phyloP scores from a whole-genome alignment of 768 basidiomycete species.

The Boletus eberwhitei region DNA sequence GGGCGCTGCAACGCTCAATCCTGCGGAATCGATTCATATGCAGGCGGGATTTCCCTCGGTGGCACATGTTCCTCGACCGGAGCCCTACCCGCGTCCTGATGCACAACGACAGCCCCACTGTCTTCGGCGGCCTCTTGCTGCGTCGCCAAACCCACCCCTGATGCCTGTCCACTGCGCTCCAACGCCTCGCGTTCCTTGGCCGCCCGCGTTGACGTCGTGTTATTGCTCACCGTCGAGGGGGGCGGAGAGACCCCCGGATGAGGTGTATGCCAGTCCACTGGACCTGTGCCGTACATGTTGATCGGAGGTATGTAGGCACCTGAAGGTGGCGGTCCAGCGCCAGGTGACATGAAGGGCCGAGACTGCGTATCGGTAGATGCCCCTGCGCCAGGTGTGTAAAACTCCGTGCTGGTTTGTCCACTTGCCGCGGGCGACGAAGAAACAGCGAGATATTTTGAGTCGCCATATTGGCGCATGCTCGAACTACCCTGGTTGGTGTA shows the following conservation, averaged over 20 bases:
- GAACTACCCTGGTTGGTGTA: slow-evolving; percentile 3
- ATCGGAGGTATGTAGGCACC: slow-evolving; percentile 2
- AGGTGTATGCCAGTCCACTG: slow-evolving; percentile 21
- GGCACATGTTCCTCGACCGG: slow-evolving; percentile 14
- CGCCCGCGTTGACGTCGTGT: slow-evolving; percentile 8
- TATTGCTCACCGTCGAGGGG: slow-evolving; percentile 19
- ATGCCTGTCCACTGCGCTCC: slow-evolving; percentile 13
- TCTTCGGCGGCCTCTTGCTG: slow-evolving; percentile 22
- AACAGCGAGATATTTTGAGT: slow-evolving; percentile 5
- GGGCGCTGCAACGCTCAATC: slow-evolving; percentile 5
- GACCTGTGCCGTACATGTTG: slow-evolving; percentile 12
- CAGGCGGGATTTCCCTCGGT: slow-evolving; percentile 28
- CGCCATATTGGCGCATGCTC: slow-evolving; percentile 26
- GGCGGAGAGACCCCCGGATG: slow-evolving; percentile 19
- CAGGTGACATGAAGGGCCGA: slow-evolving; percentile 1
- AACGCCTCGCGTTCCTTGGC: slow-evolving; percentile 27
- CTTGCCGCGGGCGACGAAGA: slow-evolving; percentile 1
- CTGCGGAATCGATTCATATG: slow-evolving; percentile 28
- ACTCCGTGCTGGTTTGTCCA: slow-evolving; percentile 4
- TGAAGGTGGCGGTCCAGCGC: neutral
- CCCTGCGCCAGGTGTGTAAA: slow-evolving; percentile 2
- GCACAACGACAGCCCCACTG: slow-evolving; percentile 24
- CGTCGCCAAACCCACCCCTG: slow-evolving; percentile 18
- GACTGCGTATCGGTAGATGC: slow-evolving; percentile 6
- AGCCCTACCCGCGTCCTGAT: slow-evolving; percentile 27